Evolutionary conservation across 176 grass and related monocot genomes (phyloP), one percentile per base, ranked within the genome.

Genomic region (Aegilops longissima): DNA sequence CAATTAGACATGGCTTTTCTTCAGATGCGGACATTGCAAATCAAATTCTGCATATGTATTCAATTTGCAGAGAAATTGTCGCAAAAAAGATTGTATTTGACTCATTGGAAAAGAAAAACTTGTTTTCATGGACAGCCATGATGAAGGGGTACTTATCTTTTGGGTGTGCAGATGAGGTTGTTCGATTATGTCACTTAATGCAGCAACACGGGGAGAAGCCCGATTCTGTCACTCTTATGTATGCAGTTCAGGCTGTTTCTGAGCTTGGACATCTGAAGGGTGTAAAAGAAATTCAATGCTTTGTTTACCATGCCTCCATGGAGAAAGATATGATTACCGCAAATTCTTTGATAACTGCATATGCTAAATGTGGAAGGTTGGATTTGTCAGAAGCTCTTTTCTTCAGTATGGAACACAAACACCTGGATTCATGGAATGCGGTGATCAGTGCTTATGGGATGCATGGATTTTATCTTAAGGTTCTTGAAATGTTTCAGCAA

Each of bases 381-480:
- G 84, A 94, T 87, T 29, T 82, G 56, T 89, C 92, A 69, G 66
- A 76, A 82, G 30, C 18, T 83, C 36, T 89, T 65, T 94, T 92
- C 85, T 77, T 77, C 49, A 76, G 45, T 73, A 83, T 85, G 77
- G 61, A 81, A 61, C 44, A 83, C 44, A 89, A 36, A 69, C 82
- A 80, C 29, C 51, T 94, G 73, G 84, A 88, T 52, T 87, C 89
- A 21, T 92, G 89, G 92, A 94, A 91, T 82, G 45, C 88, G 18
- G 87, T 94, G 73, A 94, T 94, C 64, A 44, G 84, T 75, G 92
- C 92, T 82, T 92, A 94, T 83, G 82, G 87, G 66, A 89, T 92
- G 81, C 93, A 94, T 86, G 90, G 93, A 73, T 88, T 72, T 54
- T 76, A 85, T 78, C 80, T 47, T 82, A 63, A 91, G 16, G 90